Evolutionary conservation across 2,329 filamentous ascomycete genomes (phyloP), one percentile per base, ranked within the genome.

Genomic region (Calonectria henricotiae): DNA sequence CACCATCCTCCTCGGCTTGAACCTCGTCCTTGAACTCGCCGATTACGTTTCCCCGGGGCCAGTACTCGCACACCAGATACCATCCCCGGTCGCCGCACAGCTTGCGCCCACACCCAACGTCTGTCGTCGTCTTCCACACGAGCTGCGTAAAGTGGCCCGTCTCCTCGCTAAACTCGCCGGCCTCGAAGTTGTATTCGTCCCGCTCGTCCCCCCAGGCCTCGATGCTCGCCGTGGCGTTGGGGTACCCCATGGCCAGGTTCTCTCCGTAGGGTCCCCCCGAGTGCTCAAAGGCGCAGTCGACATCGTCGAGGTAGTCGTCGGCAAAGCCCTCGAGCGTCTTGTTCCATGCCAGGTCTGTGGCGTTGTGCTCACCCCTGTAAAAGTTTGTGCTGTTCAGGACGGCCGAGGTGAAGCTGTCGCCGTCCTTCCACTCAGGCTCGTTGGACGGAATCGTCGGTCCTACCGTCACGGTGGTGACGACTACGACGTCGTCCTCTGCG

Each of bases 141-240:
- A 94, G 80, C 83, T 94, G 92, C 1, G 92, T 92, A 75, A 94
- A 94, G 79, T 94, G 91, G 0, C 92, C 92, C 20, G 92, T 93
- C 39, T 82, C 79, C 73, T 90, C 84, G 9, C 77, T 83, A 76
- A 92, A 94, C 0, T 86, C 86, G 0, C 87, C 87, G 1, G 86
- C 78, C 2, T 77, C 73, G 79, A 89, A 95, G 74, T 92, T 81
- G 78, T 94, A 95, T 6, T 83, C 69, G 0, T 79, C 76, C 12
- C 88, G 68, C 78, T 83, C 82, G 73, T 86, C 78, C 20, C 89
- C 93, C 92, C 93, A 95, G 1, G 86, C 88, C 51, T 89, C 87
- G n/a, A 95, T 84, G 61, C 88, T 86, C 4, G 85, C 83, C 0
- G 87, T 87, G 1, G 87, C 88, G 76, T 92, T 90, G 0, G 84